Base-by-base conservation (phyloP, 2,329 filamentous ascomycete species). In the Talaromyces sp. region DNA sequence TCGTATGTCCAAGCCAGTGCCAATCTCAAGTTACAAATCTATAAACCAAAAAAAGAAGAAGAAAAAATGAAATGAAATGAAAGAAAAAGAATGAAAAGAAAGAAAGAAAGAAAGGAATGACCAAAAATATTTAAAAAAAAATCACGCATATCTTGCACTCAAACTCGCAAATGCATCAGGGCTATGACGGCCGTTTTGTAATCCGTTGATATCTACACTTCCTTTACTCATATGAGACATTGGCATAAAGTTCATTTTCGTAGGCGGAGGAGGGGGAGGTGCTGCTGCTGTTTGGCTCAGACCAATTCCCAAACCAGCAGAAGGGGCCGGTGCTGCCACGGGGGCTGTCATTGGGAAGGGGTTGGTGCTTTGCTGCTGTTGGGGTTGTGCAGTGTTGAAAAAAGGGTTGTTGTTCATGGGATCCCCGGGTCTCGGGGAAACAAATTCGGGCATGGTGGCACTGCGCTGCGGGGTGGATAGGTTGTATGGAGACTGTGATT, bases 91-190 rank as follows among this genome's bases (percentile, higher is more conserved):
- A 48, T 24, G 8, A 48, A 48, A 26, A 48, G 5, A 52, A 10
- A 21, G 5, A 27, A 51, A 19, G 5, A 51, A 14, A 21, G 32
- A 38, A 38, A 35, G 21, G 41, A 53, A 53, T 56, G 26, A 31
- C 52, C 41, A 38, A 26, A 41, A 48, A 59, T 41, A 54, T n/a
- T n/a, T n/a, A 59, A 56, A 57, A 48, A 48, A 43, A 7, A 41
- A 59, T 57, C 35, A 60, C 6, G 56, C 59, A 66, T 76, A 78
- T 60, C 78, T 71, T 50, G 79, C 75, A 63, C 79, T 81, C 64
- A 81, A 65, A 67, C 72, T 80, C 26, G 79, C 78, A 71, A 81
- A 81, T 9, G 79, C 77, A 69, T 81, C 79, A 7, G 79, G 79
- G 64, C 79, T 81, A 64, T 81, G 78, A 35, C 79, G 71, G 3